Evolutionary conservation across 108 stramenopile genomes (phyloP), one percentile per base, ranked within the genome.

Genomic region (Epithemia pelagica): DNA sequence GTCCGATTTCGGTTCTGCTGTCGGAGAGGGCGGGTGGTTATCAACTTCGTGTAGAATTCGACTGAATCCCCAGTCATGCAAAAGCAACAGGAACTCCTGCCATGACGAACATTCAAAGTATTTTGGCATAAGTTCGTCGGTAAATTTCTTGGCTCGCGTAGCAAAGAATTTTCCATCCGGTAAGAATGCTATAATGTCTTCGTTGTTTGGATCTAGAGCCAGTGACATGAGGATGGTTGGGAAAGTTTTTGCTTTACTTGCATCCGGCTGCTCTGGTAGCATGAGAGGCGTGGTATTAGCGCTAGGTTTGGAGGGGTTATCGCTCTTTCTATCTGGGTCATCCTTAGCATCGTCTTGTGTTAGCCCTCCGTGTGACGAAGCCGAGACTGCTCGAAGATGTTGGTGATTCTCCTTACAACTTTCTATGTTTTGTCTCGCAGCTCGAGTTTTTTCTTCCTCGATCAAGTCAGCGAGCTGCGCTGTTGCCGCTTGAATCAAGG

Each of bases 161-260:
- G 76, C 80, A 65, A 90, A 85, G 52, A 76, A 84, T 52, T 78
- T 77, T 15, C 86, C 86, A 58, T 89, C 84, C 7, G 85, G 82
- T 32, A 89, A 64, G 62, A 84, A 89, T 1, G 81, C 67, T 52
- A 84, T 80, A 29, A 79, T 58, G 46, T 86, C 82, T 37, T 62
- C 61, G 27, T 83, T 72, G 1, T 21, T 23, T 20, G 76, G 64
- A 56, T 90, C 82, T 20, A 59, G 2, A 2, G 78, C 58, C n/a
- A 78, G 64, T 46, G 67, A 64, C 82, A 82, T 82, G 10, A 82
- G 58, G 23, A 64, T 1, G 59, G 76, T 69, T 25, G 77, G 77
- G 57, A 82, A 82, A 22, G 52, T 54, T 27, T 59, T 60, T 22
- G 66, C 21, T 26, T 55, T 46, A 0, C 54, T 61, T 15, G 60